These are phyloP conservation scores for Hortaea werneckii DNA, from an alignment of 2,329 filamentous ascomycete species.

Conservation along the genomic window DNA sequence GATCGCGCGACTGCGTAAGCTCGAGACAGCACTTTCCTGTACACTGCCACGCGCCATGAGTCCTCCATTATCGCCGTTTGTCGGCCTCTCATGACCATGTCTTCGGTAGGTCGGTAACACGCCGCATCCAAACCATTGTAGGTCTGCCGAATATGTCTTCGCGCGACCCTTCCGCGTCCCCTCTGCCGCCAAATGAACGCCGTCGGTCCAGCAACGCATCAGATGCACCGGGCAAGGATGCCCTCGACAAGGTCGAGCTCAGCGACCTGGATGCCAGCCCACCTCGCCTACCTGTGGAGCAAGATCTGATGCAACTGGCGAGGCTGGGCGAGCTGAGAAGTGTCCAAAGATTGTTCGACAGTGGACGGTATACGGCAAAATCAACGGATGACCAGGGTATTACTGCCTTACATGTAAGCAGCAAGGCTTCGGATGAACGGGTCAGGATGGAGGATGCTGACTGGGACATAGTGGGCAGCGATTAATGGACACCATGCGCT, in stretches of 20 bases:
- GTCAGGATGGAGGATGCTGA: constrained; percentile 10
- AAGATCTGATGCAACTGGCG: constrained; percentile 93
- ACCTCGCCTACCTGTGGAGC: constrained; percentile 43
- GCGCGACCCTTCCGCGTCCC: constrained; percentile 8
- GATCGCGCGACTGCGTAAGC: too few relatives aligned
- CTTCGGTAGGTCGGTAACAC: too few relatives aligned
- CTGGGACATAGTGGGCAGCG: constrained; percentile 69
- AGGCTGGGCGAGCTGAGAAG: constrained; percentile 73
- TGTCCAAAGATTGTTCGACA: constrained; percentile 84
- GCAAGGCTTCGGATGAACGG: not conserved
- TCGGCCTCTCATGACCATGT: too few relatives aligned
- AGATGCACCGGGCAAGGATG: constrained; percentile 16
- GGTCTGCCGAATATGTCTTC: constrained; percentile 6
- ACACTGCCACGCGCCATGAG: too few relatives aligned
- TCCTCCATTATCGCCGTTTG: too few relatives aligned
- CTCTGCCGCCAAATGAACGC: constrained; percentile 1
- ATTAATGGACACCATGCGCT: constrained; percentile 98
- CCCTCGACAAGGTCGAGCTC: constrained; percentile 26
- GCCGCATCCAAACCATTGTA: not conserved
- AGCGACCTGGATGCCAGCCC: constrained; percentile 25
- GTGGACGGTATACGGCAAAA: constrained; percentile 68
- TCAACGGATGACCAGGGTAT: constrained; percentile 88
- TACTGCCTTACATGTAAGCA: constrained; percentile 77
- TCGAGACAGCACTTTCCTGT: too few relatives aligned
- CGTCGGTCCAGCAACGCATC: constrained; percentile 8